Percentiles rank a stretch among this genome's conserved stretches.
These are phyloP conservation scores for Globisporangium spiculum DNA, from an alignment of 352 stramenopile species.

Conservation along the genomic window DNA sequence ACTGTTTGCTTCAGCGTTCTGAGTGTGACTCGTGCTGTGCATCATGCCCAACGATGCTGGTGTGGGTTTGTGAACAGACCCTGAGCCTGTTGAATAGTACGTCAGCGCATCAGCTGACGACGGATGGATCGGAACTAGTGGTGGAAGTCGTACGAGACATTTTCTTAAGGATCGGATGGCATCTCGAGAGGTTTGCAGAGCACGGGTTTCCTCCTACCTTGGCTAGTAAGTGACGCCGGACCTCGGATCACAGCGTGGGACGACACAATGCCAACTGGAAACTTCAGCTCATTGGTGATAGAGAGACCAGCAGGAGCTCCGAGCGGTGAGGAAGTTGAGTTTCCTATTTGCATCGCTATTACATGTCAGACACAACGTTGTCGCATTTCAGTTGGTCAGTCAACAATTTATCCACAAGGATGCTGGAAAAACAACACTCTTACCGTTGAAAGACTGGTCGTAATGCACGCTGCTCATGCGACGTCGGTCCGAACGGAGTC, in stretches of 20 bases:
- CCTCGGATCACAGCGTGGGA: slow-evolving; percentile 45
- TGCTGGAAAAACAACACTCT: neutral
- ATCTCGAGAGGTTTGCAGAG: slow-evolving; percentile 10
- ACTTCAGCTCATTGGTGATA: slow-evolving; percentile 16
- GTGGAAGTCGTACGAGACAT: neutral
- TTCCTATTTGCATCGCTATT: slow-evolving; percentile 12
- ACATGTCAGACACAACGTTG: neutral
- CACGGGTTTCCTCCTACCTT: slow-evolving; percentile 26
- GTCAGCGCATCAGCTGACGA: slow-evolving; percentile 29
- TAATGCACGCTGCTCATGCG: slow-evolving; percentile 56
- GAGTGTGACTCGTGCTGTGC: neutral
- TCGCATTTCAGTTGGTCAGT: neutral
- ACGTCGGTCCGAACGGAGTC: slow-evolving; percentile 41
- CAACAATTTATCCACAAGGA: too few relatives aligned
- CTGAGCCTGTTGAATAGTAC: slow-evolving; percentile 6
- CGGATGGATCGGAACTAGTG: slow-evolving; percentile 38
- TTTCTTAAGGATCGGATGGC: slow-evolving; percentile 1
- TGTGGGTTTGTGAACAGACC: slow-evolving; percentile 6
- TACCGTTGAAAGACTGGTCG: slow-evolving; percentile 41
- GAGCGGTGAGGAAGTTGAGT: neutral
- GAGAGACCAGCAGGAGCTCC: neutral
- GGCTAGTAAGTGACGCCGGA: slow-evolving; percentile 23
- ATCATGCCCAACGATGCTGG: slow-evolving; percentile 1
- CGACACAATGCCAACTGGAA: slow-evolving; percentile 41
- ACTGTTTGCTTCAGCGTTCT: slow-evolving; percentile 12